Evolutionary conservation across 352 stramenopile species (phyloP), one percentile per base, ranked within the genome.

Genomic region (Pythium insidiosum): DNA sequence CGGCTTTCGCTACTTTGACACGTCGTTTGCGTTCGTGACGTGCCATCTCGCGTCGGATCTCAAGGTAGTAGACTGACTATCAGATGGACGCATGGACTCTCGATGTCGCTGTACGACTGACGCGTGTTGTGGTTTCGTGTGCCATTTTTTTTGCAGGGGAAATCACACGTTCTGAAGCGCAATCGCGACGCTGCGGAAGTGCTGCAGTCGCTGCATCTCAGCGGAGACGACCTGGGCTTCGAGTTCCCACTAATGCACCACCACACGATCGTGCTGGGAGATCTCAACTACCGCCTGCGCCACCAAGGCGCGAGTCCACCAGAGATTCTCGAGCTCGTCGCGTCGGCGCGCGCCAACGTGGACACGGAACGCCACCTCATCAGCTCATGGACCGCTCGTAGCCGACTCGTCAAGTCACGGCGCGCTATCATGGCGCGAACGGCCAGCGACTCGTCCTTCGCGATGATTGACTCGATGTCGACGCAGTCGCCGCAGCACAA

Each of bases 271-370:
- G 65, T 96, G 25, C 58, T 96, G 16, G 86, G 86, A 11, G 86
- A 96, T 51, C 66, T 96, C 37, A 96, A 96, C 62, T 96, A 95
- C 57, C 77, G 86, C 9, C 61, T 95, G 10, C 78, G 64, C 31
- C 63, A 86, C 34, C 61, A 58, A 7, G 56, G 67, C 16, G 77
- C 72, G 2, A 73, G 42, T 10, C 62, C 75, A 13, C 56, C 63
- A 16, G 64, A 73, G 38, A 80, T 89, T 12, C 44, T 89, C 5
- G 72, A 87, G 35, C 61, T 89, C 19, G 63, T 89, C 11, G 63
- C 47, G 26, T 55, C 55, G 36, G 54, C 44, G 25, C 40, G 54
- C n/a, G n/a, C n/a, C n/a, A n/a, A 38, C 33, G 12, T 38, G 33
- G 33, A 38, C 12, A 38, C 33, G 33, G 33, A n/a, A n/a, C n/a